phyloP scores from a whole-genome alignment of 495 filamentous ascomycete species.

The Talaromyces trachyspermus region DNA sequence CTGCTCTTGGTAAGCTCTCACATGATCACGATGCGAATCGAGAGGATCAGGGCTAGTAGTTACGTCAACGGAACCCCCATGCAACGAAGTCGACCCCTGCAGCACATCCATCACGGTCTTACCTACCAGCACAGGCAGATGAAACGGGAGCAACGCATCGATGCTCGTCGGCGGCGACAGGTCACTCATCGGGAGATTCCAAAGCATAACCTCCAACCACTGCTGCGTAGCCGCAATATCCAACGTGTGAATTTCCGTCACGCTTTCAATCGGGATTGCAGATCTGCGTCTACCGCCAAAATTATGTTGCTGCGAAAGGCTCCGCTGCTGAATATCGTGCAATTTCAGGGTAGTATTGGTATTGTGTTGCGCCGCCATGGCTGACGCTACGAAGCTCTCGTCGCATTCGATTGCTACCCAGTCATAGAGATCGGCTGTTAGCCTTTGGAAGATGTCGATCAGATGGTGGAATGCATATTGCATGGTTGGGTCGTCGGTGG shows the following conservation, averaged over 20 bases:
- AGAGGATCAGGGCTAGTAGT: slow-evolving; percentile 24
- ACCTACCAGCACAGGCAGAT: slow-evolving; percentile 51
- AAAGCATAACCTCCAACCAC: slow-evolving; percentile 55
- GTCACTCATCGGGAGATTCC: slow-evolving; percentile 52
- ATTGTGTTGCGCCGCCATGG: slow-evolving; percentile 30
- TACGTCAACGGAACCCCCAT: slow-evolving; percentile 33
- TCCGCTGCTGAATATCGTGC: slow-evolving; percentile 33
- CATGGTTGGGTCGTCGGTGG: slow-evolving; percentile 37
- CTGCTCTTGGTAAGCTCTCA: slow-evolving; percentile 27
- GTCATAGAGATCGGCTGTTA: slow-evolving; percentile 35
- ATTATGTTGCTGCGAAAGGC: too few relatives aligned
- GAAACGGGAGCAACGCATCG: slow-evolving; percentile 47
- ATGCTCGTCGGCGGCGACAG: slow-evolving; percentile 39
- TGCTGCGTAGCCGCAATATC: slow-evolving; percentile 56
- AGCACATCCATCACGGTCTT: slow-evolving; percentile 47
- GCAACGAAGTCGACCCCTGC: slow-evolving; percentile 31
- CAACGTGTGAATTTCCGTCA: slow-evolving; percentile 51
- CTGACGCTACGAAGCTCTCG: slow-evolving; percentile 29
- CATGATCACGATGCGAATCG: slow-evolving; percentile 25
- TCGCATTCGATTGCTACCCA: slow-evolving; percentile 34
- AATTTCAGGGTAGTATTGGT: too few relatives aligned
- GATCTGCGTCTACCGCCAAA: too few relatives aligned
- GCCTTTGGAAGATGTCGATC: slow-evolving; percentile 43
- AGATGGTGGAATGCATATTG: slow-evolving; percentile 48
- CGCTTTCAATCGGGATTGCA: slow-evolving; percentile 34